Evolutionary conservation across 208 protist species (phyloP).

Genomic region (Leishmania guyanensis): DNA sequence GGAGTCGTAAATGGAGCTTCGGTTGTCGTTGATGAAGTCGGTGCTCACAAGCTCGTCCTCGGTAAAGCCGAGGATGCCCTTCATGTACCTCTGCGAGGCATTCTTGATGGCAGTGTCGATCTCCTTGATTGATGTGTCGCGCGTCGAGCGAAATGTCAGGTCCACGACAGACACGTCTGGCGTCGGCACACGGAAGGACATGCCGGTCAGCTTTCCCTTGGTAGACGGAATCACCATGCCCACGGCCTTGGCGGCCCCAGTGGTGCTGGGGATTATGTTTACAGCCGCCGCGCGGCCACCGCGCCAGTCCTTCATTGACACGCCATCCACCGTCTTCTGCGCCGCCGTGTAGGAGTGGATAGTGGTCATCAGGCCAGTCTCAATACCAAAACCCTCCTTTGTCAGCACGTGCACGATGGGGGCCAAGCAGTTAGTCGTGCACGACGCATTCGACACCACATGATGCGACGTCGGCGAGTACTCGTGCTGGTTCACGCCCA

Average conservation of each 20-base stretch:
- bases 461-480: conserved; percentile 86
- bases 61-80: conserved; percentile 98
- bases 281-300: conserved; percentile 93
- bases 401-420: conserved; percentile 97
- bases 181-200: conserved; percentile 99
- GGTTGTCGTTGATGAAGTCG: conserved; percentile 97
- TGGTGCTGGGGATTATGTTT: conserved; percentile 99
- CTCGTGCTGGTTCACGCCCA: conserved; percentile 98
- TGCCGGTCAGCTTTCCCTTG: conserved; percentile 95
- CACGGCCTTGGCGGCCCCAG: conserved; percentile 99
- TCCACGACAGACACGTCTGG: conserved; percentile 99
- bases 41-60: conserved; percentile 98
- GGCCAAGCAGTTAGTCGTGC: conserved; percentile 99
- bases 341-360: conserved; percentile 99
- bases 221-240: conserved; percentile 94
- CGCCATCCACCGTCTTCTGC: conserved; percentile 98
- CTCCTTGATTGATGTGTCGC: conserved; percentile 94
- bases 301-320: conserved; percentile 98
- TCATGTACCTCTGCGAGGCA: conserved; percentile 90
- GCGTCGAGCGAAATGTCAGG: conserved; percentile 93
- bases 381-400: conserved; percentile 97
- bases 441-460: conserved; percentile 98
- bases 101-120: conserved; percentile 96
- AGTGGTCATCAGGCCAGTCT: conserved; percentile 99
- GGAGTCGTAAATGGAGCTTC: conserved; percentile 98